Percentiles rank a stretch among this genome's conserved stretches.
Conservation (phyloP, 176 grass and related monocot genomes). For the Zoysia pacifica region DNA sequence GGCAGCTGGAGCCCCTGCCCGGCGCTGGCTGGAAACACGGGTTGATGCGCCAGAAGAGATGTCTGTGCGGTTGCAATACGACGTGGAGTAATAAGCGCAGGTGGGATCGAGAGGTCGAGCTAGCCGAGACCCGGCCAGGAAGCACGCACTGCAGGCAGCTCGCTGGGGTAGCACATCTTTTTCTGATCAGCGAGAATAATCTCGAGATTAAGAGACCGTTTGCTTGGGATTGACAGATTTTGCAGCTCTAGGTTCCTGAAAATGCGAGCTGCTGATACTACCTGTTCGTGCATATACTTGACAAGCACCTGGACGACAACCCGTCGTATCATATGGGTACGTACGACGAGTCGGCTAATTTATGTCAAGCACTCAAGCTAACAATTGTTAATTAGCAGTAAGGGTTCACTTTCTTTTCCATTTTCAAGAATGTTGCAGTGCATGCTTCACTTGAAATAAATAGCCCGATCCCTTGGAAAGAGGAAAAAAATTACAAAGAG, state of each 20-base stretch:
- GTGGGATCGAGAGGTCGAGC: no score
- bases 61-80: slow-evolving; percentile 10
- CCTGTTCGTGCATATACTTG: not conserved
- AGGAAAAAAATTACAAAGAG: no score
- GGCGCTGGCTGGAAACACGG: slow-evolving; percentile 39
- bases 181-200: not conserved
- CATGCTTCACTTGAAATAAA: not conserved
- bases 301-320: slow-evolving; percentile 1
- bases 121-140: no score
- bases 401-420: not conserved
- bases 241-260: slow-evolving; percentile 32
- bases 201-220: not conserved
- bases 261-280: slow-evolving; percentile 12
- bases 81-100: not conserved
- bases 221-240: slow-evolving; percentile 15
- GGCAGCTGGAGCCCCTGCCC: not conserved
- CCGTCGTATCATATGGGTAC: not conserved
- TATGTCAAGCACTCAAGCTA: not conserved
- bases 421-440: not conserved
- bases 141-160: no score
- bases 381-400: not conserved
- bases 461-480: no score
- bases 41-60: slow-evolving; percentile 26
- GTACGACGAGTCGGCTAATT: not conserved
- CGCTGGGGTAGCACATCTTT: no score